These are phyloP conservation scores for Hansfordia pulvinata DNA, from an alignment of 2,329 filamentous ascomycete genomes.

Conservation along the genomic window DNA sequence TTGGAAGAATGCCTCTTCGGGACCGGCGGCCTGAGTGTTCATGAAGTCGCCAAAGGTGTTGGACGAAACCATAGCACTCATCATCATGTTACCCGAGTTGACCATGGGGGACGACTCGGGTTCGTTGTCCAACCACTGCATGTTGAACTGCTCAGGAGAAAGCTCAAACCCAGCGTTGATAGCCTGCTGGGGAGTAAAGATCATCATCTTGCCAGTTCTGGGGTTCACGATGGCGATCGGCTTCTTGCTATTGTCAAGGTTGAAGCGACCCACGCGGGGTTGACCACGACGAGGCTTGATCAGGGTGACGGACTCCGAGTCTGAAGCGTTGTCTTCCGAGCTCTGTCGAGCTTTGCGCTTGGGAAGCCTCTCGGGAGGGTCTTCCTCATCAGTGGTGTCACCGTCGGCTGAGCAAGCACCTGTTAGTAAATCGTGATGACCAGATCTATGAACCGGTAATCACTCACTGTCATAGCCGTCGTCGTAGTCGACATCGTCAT, in stretches of 20 bases:
- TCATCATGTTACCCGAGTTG: slow-evolving; percentile 64
- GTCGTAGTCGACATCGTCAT: slow-evolving; percentile 26
- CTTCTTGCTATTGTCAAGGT: slow-evolving; percentile 39
- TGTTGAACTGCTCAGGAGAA: slow-evolving; percentile 40
- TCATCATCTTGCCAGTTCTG: slow-evolving; percentile 46
- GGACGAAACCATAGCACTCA: slow-evolving; percentile 54
- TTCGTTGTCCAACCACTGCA: slow-evolving; percentile 26
- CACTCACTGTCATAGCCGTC: slow-evolving; percentile 49
- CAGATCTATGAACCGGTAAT: slow-evolving; percentile 4
- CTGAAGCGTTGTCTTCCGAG: slow-evolving; percentile 25
- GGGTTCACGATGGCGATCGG: slow-evolving; percentile 46
- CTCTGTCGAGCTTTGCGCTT: slow-evolving; percentile 32
- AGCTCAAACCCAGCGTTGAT: slow-evolving; percentile 30
- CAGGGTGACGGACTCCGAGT: slow-evolving; percentile 34
- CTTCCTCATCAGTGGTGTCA: slow-evolving; percentile 48
- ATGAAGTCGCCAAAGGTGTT: slow-evolving; percentile 42
- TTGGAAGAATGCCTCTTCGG: slow-evolving; percentile 64
- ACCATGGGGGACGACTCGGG: slow-evolving; percentile 40
- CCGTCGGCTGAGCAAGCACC: slow-evolving; percentile 34
- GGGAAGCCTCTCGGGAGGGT: slow-evolving; percentile 30
- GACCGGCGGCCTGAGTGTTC: slow-evolving; percentile 55
- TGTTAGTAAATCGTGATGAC: slow-evolving; percentile 22
- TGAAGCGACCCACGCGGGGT: slow-evolving; percentile 40
- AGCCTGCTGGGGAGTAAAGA: slow-evolving; percentile 40
- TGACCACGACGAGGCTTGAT: slow-evolving; percentile 33